Evolutionary conservation across 2,329 filamentous ascomycete species (phyloP).

Genomic region (Aspergillus calidoustus): DNA sequence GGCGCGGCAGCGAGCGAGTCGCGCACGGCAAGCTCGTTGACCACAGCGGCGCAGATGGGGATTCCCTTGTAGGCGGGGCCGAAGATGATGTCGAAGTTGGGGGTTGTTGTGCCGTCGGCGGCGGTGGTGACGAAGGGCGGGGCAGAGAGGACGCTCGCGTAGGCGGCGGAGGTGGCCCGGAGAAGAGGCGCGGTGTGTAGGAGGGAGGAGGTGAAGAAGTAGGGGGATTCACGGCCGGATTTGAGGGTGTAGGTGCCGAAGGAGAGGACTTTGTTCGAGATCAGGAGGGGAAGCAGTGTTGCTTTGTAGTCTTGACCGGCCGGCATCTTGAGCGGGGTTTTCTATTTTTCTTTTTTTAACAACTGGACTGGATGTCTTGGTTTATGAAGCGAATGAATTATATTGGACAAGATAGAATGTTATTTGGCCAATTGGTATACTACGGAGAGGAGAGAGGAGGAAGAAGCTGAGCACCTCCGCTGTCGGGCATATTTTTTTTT

Average conservation of each 20-base stretch:
- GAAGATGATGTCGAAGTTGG: slow-evolving; percentile 82
- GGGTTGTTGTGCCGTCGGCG: slow-evolving; percentile 43
- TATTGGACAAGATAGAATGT: background rate
- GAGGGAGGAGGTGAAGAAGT: slow-evolving; percentile 96
- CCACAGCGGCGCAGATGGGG: slow-evolving; percentile 78
- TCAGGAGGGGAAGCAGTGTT: slow-evolving; percentile 24
- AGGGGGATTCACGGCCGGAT: slow-evolving; percentile 85
- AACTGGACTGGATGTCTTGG: background rate
- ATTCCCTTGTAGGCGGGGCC: slow-evolving; percentile 96
- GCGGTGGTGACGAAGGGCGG: slow-evolving; percentile 48
- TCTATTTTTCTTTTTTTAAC: background rate
- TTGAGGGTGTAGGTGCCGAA: slow-evolving; percentile 65
- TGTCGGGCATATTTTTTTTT: background rate
- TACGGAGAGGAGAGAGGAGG: background rate
- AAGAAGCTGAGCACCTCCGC: background rate
- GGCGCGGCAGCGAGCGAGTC: slow-evolving; percentile 49
- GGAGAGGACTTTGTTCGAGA: slow-evolving; percentile 29
- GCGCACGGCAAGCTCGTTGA: slow-evolving; percentile 74
- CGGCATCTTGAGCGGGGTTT: slow-evolving; percentile 11
- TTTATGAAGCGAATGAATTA: background rate
- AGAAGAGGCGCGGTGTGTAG: slow-evolving; percentile 84
- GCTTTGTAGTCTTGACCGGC: slow-evolving; percentile 22
- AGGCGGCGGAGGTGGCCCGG: slow-evolving; percentile 77
- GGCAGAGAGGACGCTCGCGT: slow-evolving; percentile 66
- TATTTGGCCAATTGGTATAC: background rate